Evolutionary conservation across 495 filamentous ascomycete species (phyloP), one percentile per base, ranked within the genome.

Genomic region (Schizothecium vesticola): DNA sequence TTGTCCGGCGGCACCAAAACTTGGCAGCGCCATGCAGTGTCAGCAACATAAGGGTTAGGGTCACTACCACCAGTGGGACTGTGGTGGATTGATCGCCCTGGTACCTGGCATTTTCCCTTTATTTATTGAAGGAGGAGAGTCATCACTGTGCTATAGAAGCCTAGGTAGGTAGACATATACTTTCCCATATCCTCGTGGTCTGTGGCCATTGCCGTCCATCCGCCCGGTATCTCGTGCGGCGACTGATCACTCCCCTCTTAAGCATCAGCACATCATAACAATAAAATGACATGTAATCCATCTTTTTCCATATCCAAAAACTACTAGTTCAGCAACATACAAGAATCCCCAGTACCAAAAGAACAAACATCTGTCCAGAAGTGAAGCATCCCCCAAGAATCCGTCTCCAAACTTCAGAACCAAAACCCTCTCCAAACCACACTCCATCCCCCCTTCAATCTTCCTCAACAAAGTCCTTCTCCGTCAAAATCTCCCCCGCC

Each of bases 401-500:
- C 6, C 16, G 4, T 8, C 43, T 9, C 43, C 43, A 51, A n/a
- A n/a, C 43, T 9, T 51, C 43, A n/a, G 43, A n/a, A n/a, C 43
- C 36, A 19, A 28, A 7, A 8, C 4, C 12, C 33, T 4, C n/a
- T 16, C 13, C 36, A 19, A 8, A 2, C 16, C 43, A 0, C 16
- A 1, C 36, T 19, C 36, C 36, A 9, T 43, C 36, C 33, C 16
- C 19, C 19, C 19, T 6, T 51, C 43, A 51, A 19, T 0, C 0
- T 5, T 51, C 43, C 43, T 51, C 43, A 3, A 8, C 43, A 70
- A 75, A 75, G 51, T 79, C 71, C 69, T 65, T 63, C 65, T 69
- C 68, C 60, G 60, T 72, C 69, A 86, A 76, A 70, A 85, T 77
- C 66, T 76, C 76, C 2, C 81, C 83, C 63, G 56, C 43, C 63